Base-by-base conservation (phyloP, 306 rosid species). In the Trifolium pratense region DNA sequence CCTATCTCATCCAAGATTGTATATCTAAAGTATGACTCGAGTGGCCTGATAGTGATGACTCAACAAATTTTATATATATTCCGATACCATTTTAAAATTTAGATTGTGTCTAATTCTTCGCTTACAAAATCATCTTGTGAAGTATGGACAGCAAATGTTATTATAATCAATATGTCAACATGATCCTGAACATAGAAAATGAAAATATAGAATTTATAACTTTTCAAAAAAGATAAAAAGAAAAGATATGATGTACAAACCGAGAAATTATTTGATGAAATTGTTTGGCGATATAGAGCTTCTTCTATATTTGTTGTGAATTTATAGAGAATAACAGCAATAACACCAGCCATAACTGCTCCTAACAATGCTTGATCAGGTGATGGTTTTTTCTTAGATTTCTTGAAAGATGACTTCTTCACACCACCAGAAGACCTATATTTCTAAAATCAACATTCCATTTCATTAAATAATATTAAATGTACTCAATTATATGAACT, bases 291-390 rank as follows among this genome's bases (percentile, higher is more conserved):
- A 74, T 78, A 83, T 15, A 92, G 89, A 68, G 90, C 12, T 5
- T 90, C 87, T 69, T 92, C 97, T 11, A 92, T 81, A 14, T 86
- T 86, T n/a, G 84, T 85, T 78, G 93, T 82, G 89, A 92, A 86
- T 64, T 81, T 89, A 26, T 82, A 89, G 55, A 92, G 90, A 74
- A 85, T 23, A 49, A 88, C 61, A 13, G 96, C 89, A 56, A 92
- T 85, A 15, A 82, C 85, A 43, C 88, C 97, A 0, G 97, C 96
- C 6, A 89, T 80, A 42, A 89, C 23, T 49, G 86, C 96, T 40
- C 97, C 97, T 71, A 92, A 58, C 73, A 92, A 76, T 65, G 90
- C 88, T 78, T 92, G 89, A 75, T 84, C 78, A 6, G 97, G 89
- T 49, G 93, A 82, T 58, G 93, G 88, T 49, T 26, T 26, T 3